Evolutionary conservation across 257 asterid species (phyloP).

Genomic region (Solanum corneliomulleri): DNA sequence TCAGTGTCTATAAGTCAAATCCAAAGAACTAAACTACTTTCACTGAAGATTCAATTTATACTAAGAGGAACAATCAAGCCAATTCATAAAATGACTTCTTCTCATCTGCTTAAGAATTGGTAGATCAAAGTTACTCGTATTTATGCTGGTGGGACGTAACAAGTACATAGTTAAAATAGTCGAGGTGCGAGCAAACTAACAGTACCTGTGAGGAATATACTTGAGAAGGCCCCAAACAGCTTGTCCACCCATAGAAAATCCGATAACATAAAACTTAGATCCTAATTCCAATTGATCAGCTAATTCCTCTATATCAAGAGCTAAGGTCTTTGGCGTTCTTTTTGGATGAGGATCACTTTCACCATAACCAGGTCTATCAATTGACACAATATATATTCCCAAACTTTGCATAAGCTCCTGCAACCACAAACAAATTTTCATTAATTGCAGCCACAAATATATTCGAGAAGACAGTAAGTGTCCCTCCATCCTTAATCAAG

Average conservation of each 20-base stretch:
- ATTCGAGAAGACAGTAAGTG: neutral
- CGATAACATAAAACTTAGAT: slow-evolving; percentile 53
- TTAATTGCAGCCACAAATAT: neutral
- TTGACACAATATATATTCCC: slow-evolving; percentile 60
- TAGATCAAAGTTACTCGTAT: neutral
- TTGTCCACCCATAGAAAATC: slow-evolving; percentile 92
- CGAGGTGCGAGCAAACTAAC: neutral
- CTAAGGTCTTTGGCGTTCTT: slow-evolving; percentile 47
- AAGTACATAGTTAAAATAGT: neutral
- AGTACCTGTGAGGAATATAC: slow-evolving; percentile 81
- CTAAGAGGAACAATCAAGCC: neutral
- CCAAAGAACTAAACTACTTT: neutral
- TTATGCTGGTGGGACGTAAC: neutral
- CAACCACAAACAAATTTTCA: neutral
- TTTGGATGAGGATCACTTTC: slow-evolving; percentile 82
- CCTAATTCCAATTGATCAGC: slow-evolving; percentile 83
- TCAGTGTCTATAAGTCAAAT: neutral
- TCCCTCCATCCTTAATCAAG: neutral
- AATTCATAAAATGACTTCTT: neutral
- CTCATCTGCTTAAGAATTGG: neutral
- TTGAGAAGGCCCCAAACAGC: slow-evolving; percentile 80
- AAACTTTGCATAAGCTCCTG: slow-evolving; percentile 60
- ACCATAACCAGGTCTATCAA: slow-evolving; percentile 95
- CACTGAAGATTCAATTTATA: neutral
- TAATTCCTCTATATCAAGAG: slow-evolving; percentile 69